Conservation (phyloP, 345 rosid genomes). For the Psidium guajava region DNA sequence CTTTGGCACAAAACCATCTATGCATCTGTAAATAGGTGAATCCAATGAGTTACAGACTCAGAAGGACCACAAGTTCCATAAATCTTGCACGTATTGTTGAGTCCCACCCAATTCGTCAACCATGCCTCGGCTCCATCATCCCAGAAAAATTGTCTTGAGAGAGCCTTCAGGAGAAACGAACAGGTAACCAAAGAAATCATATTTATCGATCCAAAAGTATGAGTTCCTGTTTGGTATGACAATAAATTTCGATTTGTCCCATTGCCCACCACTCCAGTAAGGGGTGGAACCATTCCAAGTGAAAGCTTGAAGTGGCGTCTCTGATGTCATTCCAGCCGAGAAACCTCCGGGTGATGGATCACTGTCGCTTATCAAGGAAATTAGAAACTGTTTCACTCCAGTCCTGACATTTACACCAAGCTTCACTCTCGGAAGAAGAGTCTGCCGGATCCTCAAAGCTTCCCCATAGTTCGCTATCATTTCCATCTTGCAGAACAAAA, state of each 20-base stretch:
- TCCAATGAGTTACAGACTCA: conserved; percentile 9
- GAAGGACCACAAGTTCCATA: conserved; percentile 16
- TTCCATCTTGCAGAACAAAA: conserved; percentile 8
- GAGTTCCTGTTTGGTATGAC: background rate
- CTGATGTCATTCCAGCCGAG: background rate
- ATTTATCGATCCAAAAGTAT: background rate
- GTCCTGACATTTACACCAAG: conserved; percentile 8
- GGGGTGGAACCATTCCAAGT: background rate
- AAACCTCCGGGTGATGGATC: conserved; percentile 22
- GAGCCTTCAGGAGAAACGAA: conserved; percentile 6
- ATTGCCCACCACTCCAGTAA: background rate
- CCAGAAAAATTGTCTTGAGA: conserved; percentile 4
- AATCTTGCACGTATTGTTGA: conserved; percentile 10
- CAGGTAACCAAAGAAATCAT: background rate
- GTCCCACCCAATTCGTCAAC: background rate
- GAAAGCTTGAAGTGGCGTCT: background rate
- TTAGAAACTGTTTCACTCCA: conserved; percentile 3
- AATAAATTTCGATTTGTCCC: conserved; percentile 1
- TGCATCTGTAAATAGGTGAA: conserved; percentile 4
- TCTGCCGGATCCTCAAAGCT: conserved; percentile 30
- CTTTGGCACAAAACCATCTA: conserved; percentile 23
- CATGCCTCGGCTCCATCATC: background rate
- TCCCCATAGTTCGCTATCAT: conserved; percentile 9
- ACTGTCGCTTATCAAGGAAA: conserved; percentile 12
- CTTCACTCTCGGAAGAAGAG: conserved; percentile 25